Conservation (phyloP, 2,329 filamentous ascomycete genomes). For the Rutstroemia sp. region DNA sequence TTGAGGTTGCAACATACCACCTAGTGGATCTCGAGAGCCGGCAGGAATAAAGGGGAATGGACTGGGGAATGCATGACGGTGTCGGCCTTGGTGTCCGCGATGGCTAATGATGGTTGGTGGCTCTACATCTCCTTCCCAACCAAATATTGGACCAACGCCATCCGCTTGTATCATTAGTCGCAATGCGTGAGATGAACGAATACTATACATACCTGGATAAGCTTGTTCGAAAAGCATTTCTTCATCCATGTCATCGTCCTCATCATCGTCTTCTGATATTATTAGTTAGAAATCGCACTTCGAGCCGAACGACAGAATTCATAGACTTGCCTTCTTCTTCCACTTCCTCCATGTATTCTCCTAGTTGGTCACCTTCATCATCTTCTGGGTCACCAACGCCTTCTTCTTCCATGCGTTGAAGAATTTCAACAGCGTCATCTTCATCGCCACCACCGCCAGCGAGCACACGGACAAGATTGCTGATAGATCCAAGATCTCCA, state of each 20-base stretch:
- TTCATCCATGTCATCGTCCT: slow-evolving; percentile 61
- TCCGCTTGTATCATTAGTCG: slow-evolving; percentile 12
- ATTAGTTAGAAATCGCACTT: slow-evolving; percentile 18
- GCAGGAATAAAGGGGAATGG: slow-evolving; percentile 58
- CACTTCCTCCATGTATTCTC: slow-evolving; percentile 46
- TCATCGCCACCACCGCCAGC: slow-evolving; percentile 21
- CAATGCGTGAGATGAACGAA: not conserved
- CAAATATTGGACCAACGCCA: slow-evolving; percentile 35
- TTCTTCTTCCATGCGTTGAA: slow-evolving; percentile 35
- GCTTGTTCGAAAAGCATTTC: slow-evolving; percentile 53
- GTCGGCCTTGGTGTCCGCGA: slow-evolving; percentile 42
- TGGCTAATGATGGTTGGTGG: slow-evolving; percentile 33
- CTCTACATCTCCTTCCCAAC: slow-evolving; percentile 52
- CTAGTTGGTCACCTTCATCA: slow-evolving; percentile 37
- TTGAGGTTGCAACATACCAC: slow-evolving; percentile 36
- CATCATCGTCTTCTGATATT: slow-evolving; percentile 54
- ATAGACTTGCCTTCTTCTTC: slow-evolving; percentile 49
- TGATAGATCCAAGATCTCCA: slow-evolving; percentile 38
- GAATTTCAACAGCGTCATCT: slow-evolving; percentile 30
- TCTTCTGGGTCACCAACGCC: slow-evolving; percentile 34
- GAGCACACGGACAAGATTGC: slow-evolving; percentile 49
- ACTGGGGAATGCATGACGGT: slow-evolving; percentile 47
- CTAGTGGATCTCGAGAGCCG: slow-evolving; percentile 45
- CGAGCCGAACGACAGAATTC: not conserved
- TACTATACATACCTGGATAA: slow-evolving; percentile 43